phyloP scores from a whole-genome alignment of 768 basidiomycete species.

The Tylopilus intermedius region DNA sequence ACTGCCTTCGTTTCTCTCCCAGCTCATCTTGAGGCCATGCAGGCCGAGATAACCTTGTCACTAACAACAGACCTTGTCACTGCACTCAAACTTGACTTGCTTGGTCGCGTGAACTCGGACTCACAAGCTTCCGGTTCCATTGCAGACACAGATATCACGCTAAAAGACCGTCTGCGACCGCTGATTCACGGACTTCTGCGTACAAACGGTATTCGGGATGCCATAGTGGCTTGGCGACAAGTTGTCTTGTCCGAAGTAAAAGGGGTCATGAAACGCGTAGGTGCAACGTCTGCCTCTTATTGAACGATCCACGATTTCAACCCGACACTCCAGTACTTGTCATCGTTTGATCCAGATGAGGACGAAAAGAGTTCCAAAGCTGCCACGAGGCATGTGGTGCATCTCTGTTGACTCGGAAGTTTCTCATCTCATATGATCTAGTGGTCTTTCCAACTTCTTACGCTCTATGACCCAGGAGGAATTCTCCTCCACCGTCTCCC shows the following conservation, averaged over 20 bases:
- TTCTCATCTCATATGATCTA: constrained; percentile 6
- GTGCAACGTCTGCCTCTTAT: constrained; percentile 22
- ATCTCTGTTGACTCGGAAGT: neutral
- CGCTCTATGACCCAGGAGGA: constrained; percentile 63
- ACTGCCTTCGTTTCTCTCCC: constrained; percentile 74
- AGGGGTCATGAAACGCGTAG: constrained; percentile 54
- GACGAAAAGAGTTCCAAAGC: constrained; percentile 37
- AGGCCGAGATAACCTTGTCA: constrained; percentile 69
- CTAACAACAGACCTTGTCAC: constrained; percentile 75
- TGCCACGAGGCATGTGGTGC: constrained; percentile 21
- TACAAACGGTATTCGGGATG: constrained; percentile 67
- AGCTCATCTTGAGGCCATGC: constrained; percentile 61
- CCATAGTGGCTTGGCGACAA: constrained; percentile 64
- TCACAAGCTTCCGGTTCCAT: constrained; percentile 8
- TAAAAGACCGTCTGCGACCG: constrained; percentile 65
- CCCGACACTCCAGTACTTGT: constrained; percentile 45
- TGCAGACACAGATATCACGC: constrained; percentile 35
- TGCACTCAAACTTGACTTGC: constrained; percentile 62
- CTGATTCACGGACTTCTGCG: constrained; percentile 72
- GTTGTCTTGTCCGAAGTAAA: constrained; percentile 59
- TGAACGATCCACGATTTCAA: neutral
- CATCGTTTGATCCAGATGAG: constrained; percentile 53
- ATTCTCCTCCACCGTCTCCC: constrained; percentile 58
- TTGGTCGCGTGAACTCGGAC: constrained; percentile 42
- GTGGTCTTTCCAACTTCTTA: constrained; percentile 49